These are phyloP conservation scores for Acer negundo DNA, from an alignment of 345 rosid species.

Conservation along the genomic window DNA sequence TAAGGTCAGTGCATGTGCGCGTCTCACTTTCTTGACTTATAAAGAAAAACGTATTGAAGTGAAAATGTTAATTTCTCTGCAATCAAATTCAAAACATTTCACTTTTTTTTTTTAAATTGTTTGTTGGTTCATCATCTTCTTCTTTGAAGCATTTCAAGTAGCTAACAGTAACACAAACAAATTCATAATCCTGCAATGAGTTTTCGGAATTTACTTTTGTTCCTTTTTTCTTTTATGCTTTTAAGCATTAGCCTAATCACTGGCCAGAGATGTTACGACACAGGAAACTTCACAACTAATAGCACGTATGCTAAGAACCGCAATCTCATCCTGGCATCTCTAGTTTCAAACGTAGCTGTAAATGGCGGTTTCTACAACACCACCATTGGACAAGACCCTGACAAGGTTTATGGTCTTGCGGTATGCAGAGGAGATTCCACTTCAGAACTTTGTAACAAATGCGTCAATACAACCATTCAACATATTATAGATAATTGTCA, in stretches of 20 bases:
- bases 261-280: constrained; percentile 19
- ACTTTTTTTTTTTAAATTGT: background rate
- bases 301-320: constrained; percentile 33
- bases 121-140: background rate
- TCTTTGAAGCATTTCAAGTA: background rate
- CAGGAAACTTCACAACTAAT: constrained; percentile 33
- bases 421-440: constrained; percentile 41
- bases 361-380: constrained; percentile 32
- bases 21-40: no score
- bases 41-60: no score
- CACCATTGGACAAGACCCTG: constrained; percentile 24
- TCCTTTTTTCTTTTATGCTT: background rate
- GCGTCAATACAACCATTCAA: constrained; percentile 18
- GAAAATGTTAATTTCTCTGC: no score
- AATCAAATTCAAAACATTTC: background rate
- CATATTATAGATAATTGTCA: constrained; percentile 32
- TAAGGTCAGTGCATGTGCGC: no score
- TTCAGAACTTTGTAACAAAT: constrained; percentile 28
- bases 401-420: constrained; percentile 28
- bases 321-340: constrained; percentile 28
- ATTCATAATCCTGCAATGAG: background rate
- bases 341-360: constrained; percentile 22
- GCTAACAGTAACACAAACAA: background rate
- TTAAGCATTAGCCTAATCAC: background rate
- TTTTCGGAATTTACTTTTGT: background rate